Base-by-base conservation (phyloP, 2,329 filamentous ascomycete species). In the Dothiorella sarmentorum region DNA sequence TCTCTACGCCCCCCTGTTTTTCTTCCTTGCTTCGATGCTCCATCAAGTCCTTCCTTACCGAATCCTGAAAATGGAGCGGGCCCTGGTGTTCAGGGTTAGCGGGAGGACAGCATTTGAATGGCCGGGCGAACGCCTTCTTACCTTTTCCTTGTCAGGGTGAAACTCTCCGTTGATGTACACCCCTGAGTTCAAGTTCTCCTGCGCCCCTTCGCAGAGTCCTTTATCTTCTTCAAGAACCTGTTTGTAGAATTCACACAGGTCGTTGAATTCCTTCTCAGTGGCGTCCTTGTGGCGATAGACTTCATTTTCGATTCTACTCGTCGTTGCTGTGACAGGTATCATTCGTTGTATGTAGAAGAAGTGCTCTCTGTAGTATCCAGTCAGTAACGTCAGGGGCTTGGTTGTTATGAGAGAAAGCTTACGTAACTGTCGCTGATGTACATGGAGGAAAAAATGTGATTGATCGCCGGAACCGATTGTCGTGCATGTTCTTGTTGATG, bases 221-320 rank as follows among this genome's bases (percentile, higher is more conserved):
- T 86, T 86, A 73, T 87, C 85, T 69, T 87, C 85, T 1, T 78
- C 76, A 80, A 86, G 82, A 69, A 87, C 79, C 37, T 81, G 80
- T 70, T 83, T 83, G 75, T 86, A 87, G 64, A 86, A 82, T 44
- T 80, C 71, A 68, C 77, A 79, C 69, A 86, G 82, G 55, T 75
- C 70, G 13, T 77, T 70, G 67, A 86, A 87, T 60, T 85, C 80
- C 24, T 80, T 79, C 15, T 85, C 80, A n/a, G 76, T 77, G 3
- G 83, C 80, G 67, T 81, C 72, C 67, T 82, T 83, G 76, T 86
- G 82, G 61, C 82, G 78, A 75, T 79, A 87, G 51, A 87, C 80
- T 66, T 87, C 82, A 69, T 87, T 86, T 59, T 77, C 76, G 80
- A 87, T 86, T 37, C 75, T 73, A 2, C 80, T 81, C 40, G 71